Evolutionary conservation across 2,329 filamentous ascomycete species (phyloP).

Genomic region (Beauveria sp.): DNA sequence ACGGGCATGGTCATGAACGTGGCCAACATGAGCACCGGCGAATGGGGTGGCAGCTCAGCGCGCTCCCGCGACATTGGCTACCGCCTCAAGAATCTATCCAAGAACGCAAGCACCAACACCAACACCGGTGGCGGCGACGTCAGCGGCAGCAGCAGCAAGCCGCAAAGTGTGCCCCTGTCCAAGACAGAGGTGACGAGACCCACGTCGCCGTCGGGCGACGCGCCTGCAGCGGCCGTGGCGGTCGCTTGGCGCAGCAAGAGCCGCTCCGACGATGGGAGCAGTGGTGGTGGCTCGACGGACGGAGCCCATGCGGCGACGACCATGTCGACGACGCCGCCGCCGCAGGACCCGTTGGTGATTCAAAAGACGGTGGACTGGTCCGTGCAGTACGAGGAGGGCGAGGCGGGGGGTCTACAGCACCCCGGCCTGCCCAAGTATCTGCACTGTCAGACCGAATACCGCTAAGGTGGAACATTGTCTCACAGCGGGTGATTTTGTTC

Average conservation of each 20-base stretch:
- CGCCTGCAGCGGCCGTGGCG: neutral
- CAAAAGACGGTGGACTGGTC: constrained; percentile 12
- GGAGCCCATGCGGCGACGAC: neutral
- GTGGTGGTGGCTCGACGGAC: no score
- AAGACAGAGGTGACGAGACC: neutral
- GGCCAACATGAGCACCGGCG: constrained; percentile 2
- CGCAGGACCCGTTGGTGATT: neutral
- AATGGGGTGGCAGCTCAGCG: neutral
- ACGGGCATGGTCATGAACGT: constrained; percentile 12
- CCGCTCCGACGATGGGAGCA: neutral
- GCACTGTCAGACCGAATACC: neutral
- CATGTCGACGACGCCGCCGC: neutral
- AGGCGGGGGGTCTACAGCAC: constrained; percentile 1
- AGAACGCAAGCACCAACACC: neutral
- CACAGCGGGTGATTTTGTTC: no score
- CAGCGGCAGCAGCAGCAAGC: neutral
- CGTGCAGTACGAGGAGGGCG: constrained; percentile 7
- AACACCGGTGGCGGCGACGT: neutral
- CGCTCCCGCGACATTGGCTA: constrained; percentile 6
- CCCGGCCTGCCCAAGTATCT: constrained; percentile 4
- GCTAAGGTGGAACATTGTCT: no score
- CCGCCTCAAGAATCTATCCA: constrained; percentile 5
- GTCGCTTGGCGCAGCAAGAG: neutral
- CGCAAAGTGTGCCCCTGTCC: neutral
- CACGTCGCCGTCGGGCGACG: neutral